phyloP scores from a whole-genome alignment of 2,329 filamentous ascomycete species.

The Trichophaea hybrida region DNA sequence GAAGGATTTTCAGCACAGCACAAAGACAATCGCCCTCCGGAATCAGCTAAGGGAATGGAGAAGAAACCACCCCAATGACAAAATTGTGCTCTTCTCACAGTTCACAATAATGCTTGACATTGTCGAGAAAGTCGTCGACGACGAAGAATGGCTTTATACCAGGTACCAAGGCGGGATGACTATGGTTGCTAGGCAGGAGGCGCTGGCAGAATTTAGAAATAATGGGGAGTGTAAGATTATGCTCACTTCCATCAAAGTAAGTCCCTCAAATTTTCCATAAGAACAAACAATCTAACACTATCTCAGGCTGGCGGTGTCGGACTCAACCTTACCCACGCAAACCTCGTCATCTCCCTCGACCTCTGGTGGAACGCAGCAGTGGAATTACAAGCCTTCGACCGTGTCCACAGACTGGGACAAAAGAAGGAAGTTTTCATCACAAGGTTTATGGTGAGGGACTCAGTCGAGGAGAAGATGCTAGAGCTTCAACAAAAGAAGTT shows the following conservation, averaged over 20 bases:
- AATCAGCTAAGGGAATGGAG: slow-evolving; percentile 29
- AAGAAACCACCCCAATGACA: slow-evolving; percentile 41
- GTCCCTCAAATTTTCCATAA: no score
- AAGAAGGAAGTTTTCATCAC: slow-evolving; percentile 59
- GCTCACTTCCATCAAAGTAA: slow-evolving; percentile 51
- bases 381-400: slow-evolving; percentile 81
- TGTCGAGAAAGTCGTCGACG: slow-evolving; percentile 52
- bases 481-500: slow-evolving; percentile 65
- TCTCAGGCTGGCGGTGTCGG: slow-evolving; percentile 65
- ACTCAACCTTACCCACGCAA: slow-evolving; percentile 72
- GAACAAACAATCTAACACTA: no score
- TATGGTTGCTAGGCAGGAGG: slow-evolving; percentile 46
- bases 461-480: slow-evolving; percentile 78
- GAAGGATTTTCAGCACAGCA: background rate
- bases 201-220: slow-evolving; percentile 55
- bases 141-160: slow-evolving; percentile 33
- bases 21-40: slow-evolving; percentile 40
- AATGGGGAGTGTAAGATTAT: slow-evolving; percentile 48
- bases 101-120: slow-evolving; percentile 66
- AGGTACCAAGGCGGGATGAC: slow-evolving; percentile 67
- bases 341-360: slow-evolving; percentile 75
- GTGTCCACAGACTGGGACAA: slow-evolving; percentile 78
- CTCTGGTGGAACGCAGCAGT: slow-evolving; percentile 92
- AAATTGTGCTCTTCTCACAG: slow-evolving; percentile 67
- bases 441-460: slow-evolving; percentile 58